These are phyloP conservation scores for Ogataea nitratoaversa DNA, from an alignment of 805 yeast genomes.

Conservation along the genomic window DNA sequence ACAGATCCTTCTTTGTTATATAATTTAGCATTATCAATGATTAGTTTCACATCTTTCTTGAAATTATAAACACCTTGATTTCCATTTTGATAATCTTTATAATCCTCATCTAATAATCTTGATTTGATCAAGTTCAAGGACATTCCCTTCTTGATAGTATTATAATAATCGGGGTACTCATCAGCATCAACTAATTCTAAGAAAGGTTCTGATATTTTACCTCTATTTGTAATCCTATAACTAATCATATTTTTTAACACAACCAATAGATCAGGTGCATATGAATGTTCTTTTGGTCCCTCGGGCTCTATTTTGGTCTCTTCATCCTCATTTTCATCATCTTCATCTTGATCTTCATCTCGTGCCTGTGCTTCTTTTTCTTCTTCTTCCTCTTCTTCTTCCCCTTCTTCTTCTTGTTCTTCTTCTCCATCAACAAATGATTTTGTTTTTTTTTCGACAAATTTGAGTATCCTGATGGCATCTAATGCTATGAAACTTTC, in stretches of 20 bases:
- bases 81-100: slow-evolving; percentile 37
- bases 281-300: slow-evolving; percentile 2
- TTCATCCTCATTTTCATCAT: neutral
- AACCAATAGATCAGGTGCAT: slow-evolving; percentile 17
- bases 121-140: slow-evolving; percentile 58
- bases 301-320: neutral
- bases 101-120: slow-evolving; percentile 49
- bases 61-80: slow-evolving; percentile 54
- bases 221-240: slow-evolving; percentile 45
- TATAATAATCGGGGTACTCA: slow-evolving; percentile 77
- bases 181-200: slow-evolving; percentile 66
- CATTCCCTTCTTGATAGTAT: slow-evolving; percentile 65
- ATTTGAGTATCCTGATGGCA: slow-evolving; percentile 51
- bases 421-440: slow-evolving; percentile 29
- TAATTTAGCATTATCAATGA: slow-evolving; percentile 73
- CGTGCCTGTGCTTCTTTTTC: neutral
- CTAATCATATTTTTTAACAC: slow-evolving; percentile 38
- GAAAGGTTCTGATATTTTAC: slow-evolving; percentile 64
- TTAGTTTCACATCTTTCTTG: slow-evolving; percentile 50
- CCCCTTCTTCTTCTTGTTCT: slow-evolving; percentile 1
- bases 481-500: slow-evolving; percentile 63
- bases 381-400: slow-evolving; percentile 1
- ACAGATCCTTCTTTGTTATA: slow-evolving; percentile 74
- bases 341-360: slow-evolving; percentile 2
- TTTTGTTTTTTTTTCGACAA: slow-evolving; percentile 48